Conservation (phyloP, 495 filamentous ascomycete genomes). For the Aspergillus hancockii region DNA sequence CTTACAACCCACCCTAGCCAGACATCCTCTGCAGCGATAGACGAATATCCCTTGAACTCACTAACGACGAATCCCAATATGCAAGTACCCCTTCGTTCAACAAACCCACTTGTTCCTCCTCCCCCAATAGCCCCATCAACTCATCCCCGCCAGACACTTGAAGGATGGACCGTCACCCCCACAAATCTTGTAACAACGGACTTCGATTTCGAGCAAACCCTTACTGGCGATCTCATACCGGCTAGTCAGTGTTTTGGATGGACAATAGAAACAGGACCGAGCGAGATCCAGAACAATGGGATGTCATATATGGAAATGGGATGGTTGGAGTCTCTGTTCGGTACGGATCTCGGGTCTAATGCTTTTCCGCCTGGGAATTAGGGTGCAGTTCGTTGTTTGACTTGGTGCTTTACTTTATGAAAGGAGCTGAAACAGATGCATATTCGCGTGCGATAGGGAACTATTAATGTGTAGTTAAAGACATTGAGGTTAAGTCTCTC, state of each 20-base stretch:
- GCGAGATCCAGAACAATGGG: conserved; percentile 18
- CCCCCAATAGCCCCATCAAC: not conserved
- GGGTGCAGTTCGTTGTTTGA: not conserved
- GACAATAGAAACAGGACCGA: conserved; percentile 1
- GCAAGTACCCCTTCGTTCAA: not conserved
- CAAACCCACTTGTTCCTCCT: not conserved
- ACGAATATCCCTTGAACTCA: not conserved
- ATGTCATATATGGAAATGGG: conserved; percentile 17
- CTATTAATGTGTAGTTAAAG: too few species aligned
- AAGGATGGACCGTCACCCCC: not conserved
- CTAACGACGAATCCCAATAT: not conserved
- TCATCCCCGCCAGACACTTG: not conserved
- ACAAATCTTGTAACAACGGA: conserved; percentile 5
- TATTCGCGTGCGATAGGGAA: too few species aligned
- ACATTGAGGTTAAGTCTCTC: too few species aligned
- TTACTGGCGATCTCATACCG: not conserved
- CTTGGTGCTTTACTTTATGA: too few species aligned
- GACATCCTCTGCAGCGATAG: not conserved
- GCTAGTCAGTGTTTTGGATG: not conserved
- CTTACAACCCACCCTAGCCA: not conserved
- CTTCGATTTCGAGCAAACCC: conserved; percentile 8
- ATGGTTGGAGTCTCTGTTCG: conserved; percentile 23
- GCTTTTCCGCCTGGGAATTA: not conserved
- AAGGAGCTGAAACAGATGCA: too few species aligned
- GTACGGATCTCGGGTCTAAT: not conserved